Evolutionary conservation across 2,329 filamentous ascomycete species (phyloP).

Genomic region (Ophiognomonia clavigignenti-juglandacearum): DNA sequence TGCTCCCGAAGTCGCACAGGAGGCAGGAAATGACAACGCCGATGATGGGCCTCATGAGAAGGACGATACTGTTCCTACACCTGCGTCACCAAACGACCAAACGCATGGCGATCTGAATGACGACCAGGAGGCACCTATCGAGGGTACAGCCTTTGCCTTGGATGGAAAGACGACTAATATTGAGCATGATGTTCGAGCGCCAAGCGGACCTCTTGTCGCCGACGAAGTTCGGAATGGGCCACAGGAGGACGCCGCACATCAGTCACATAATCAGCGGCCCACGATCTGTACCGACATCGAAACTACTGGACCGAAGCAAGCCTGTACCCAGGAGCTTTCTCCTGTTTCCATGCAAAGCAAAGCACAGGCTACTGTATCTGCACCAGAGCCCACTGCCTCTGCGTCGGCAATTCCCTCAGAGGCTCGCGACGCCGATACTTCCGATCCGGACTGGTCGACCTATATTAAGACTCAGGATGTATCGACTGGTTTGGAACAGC

Average conservation of each 20-base stretch:
- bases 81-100: neutral
- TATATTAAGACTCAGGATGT: neutral
- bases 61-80: neutral
- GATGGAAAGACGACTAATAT: no score
- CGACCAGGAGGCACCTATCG: neutral
- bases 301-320: neutral
- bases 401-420: neutral
- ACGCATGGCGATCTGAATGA: neutral
- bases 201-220: no score
- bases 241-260: neutral
- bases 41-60: neutral
- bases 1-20: neutral
- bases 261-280: neutral
- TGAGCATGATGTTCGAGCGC: no score
- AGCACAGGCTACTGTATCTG: neutral
- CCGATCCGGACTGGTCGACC: slow-evolving; percentile 5
- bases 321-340: slow-evolving; percentile 6
- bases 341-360: neutral
- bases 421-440: neutral
- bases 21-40: neutral
- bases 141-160: neutral
- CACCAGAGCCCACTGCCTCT: neutral
- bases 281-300: neutral
- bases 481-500: neutral
- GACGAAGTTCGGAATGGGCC: neutral